Percentiles rank a stretch among this genome's conserved stretches.
These are phyloP conservation scores for Tylopilus rubrobrunneus DNA, from an alignment of 768 basidiomycete genomes.

Conservation along the genomic window DNA sequence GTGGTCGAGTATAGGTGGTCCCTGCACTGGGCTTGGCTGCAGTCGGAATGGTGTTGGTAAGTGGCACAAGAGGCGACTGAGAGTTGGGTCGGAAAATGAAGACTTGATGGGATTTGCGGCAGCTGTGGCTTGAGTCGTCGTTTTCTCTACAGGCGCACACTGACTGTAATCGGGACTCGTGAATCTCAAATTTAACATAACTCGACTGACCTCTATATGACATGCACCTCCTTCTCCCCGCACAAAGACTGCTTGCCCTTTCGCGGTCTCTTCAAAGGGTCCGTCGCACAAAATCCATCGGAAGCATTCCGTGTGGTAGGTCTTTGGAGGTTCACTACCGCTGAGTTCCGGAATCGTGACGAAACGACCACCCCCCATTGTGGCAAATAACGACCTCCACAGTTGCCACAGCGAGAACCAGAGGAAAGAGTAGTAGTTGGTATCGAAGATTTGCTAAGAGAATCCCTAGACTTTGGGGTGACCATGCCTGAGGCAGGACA, in stretches of 20 bases:
- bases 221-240: conserved; percentile 60
- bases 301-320: conserved; percentile 76
- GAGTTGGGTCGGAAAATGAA: conserved; percentile 4
- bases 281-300: conserved; percentile 64
- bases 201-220: conserved; percentile 51
- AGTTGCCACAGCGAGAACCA: conserved; percentile 56
- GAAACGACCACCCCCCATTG: conserved; percentile 57
- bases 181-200: neutral
- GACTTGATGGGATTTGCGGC: conserved; percentile 11
- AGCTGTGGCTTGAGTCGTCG: conserved; percentile 11
- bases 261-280: conserved; percentile 55
- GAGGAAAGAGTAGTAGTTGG: conserved; percentile 32
- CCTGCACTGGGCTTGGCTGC: conserved; percentile 3
- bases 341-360: conserved; percentile 62
- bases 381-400: conserved; percentile 54
- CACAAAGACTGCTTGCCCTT: conserved; percentile 70
- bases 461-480: conserved; percentile 27
- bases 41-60: conserved; percentile 17
- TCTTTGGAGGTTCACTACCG: conserved; percentile 42
- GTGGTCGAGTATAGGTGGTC: conserved; percentile 7
- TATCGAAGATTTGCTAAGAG: conserved; percentile 24
- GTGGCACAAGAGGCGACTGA: conserved; percentile 18
- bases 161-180: conserved; percentile 14
- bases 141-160: conserved; percentile 43
- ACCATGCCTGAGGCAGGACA: conserved; percentile 21